These are phyloP conservation scores for Salvia splendens DNA, from an alignment of 257 asterid species.

Conservation along the genomic window DNA sequence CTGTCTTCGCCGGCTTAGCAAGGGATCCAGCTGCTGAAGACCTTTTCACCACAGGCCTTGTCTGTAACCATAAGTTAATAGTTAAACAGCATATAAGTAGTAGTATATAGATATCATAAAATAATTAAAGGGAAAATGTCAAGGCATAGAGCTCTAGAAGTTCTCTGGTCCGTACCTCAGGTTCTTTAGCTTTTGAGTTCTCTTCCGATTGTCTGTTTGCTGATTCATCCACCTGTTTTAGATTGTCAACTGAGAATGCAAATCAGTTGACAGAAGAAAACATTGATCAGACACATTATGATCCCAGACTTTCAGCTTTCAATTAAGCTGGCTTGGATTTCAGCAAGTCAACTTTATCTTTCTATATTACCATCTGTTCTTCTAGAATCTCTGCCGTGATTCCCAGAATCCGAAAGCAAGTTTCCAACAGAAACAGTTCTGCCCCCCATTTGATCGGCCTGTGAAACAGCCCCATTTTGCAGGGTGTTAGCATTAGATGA, in stretches of 20 bases:
- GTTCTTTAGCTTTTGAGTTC: constrained; percentile 66
- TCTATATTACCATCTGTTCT: constrained; percentile 67
- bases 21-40: constrained; percentile 58
- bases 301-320: constrained; percentile 44
- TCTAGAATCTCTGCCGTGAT: constrained; percentile 58
- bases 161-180: constrained; percentile 63
- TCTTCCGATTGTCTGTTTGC: constrained; percentile 65
- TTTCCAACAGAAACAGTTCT: constrained; percentile 53
- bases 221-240: constrained; percentile 63
- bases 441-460: constrained; percentile 58
- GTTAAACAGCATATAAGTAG: not conserved
- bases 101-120: constrained; percentile 6
- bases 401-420: constrained; percentile 56
- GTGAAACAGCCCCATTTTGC: constrained; percentile 67
- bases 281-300: constrained; percentile 57
- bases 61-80: constrained; percentile 46
- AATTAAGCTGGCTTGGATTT: constrained; percentile 49
- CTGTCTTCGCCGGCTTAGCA: constrained; percentile 76
- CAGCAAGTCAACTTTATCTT: constrained; percentile 44
- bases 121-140: constrained; percentile 15
- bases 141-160: constrained; percentile 8
- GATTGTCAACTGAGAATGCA: constrained; percentile 58
- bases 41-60: constrained; percentile 61
- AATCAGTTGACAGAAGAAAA: constrained; percentile 47
- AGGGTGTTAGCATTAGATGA: constrained; percentile 50